Conservation (phyloP, 23 red algal species). For the Cyanidiococcus yangmingshanensis region DNA sequence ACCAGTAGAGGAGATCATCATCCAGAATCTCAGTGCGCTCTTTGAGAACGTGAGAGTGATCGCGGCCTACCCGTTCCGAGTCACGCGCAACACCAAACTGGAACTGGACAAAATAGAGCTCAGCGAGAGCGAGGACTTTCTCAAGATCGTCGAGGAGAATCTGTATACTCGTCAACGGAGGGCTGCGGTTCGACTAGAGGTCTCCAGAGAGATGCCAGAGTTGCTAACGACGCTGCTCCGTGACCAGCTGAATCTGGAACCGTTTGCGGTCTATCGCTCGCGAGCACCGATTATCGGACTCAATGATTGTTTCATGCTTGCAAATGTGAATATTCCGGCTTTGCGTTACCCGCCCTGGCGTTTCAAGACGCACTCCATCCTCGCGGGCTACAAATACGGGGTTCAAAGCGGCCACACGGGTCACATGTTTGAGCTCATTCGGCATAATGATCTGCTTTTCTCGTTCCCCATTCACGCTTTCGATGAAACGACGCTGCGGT, state of each 20-base stretch:
- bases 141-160: constrained; percentile 72
- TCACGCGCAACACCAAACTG: constrained; percentile 90
- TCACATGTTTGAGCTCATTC: constrained; percentile 61
- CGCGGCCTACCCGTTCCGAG: constrained; percentile 57
- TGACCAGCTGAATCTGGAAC: constrained; percentile 59
- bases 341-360: constrained; percentile 43
- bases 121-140: constrained; percentile 50
- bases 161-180: constrained; percentile 55
- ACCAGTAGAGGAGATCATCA: constrained; percentile 47
- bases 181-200: constrained; percentile 74
- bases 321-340: constrained; percentile 47
- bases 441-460: constrained; percentile 60
- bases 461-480: constrained; percentile 71
- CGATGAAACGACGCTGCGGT: constrained; percentile 56
- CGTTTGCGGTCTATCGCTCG: constrained; percentile 53
- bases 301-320: constrained; percentile 50
- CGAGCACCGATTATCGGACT: constrained; percentile 51
- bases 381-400: constrained; percentile 41
- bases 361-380: constrained; percentile 42
- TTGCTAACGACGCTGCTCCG: constrained; percentile 40
- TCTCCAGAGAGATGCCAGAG: constrained; percentile 43
- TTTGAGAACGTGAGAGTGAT: constrained; percentile 54
- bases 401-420: constrained; percentile 40
- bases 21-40: constrained; percentile 39
- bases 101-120: constrained; percentile 63